Base-by-base conservation (phyloP, 257 asterid species). In the Orobanche coerulescens region DNA sequence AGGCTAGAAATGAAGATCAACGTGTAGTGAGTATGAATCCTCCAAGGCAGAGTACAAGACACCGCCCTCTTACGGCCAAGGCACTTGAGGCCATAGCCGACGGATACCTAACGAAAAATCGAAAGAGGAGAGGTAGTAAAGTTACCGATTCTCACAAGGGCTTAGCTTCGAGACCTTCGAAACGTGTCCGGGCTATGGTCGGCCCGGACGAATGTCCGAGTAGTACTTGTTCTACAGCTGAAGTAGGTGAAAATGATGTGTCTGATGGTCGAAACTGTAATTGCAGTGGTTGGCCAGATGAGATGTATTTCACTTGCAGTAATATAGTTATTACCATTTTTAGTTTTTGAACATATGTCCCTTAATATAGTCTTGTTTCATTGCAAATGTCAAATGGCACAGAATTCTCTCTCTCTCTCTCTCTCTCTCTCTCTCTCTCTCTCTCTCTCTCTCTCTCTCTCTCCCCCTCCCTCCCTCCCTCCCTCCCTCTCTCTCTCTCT, bases 51-150 rank as follows among this genome's bases (percentile, higher is more conserved):
- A 60, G 85, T 69, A 79, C 75, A 0, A 82, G 89, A 59, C 70
- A 59, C 67, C 56, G 86, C 18, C 78, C 81, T 22, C 83, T 75
- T 48, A 79, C 86, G 12, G 60, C 76, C 1, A 72, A 64, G 65
- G 85, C 76, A 10, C 73, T 82, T 18, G 83, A 82, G 73, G 86
- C 86, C 53, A 48, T 75, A 49, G 85, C 81, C 3, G 49, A 71
- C 61, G 89, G 89, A 16, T 75, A 67, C 60, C 74, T 79, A 48
- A 63, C 82, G 24, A 74, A 68, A 24, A 76, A 71, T 44, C 55
- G 54, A 28, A 72, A 76, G 68, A 60, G 61, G 39, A 81, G 71
- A 63, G 65, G 57, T 14, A 77, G 57, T 14, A 77, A 52, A 69
- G 75, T 54, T 9, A 62, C 42, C 5, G 30, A 43, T 36, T 33